Conservation (phyloP, 441 rosid genomes). For the Bocquillonia castaneifolia region DNA sequence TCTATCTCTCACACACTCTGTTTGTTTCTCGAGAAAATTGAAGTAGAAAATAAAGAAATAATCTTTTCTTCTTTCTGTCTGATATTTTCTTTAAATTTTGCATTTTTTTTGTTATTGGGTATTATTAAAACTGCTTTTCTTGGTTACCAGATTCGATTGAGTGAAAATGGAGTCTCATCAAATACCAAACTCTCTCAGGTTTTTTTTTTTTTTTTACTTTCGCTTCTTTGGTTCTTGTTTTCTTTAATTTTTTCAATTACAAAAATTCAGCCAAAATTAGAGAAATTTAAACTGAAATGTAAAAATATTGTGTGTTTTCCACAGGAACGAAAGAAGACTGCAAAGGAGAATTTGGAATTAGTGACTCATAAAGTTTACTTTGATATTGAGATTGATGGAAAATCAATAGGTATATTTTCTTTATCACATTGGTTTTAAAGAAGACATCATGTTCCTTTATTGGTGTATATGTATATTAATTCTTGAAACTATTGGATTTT, state of each 20-base stretch:
- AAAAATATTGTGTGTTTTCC: background rate
- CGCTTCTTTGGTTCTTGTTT: background rate
- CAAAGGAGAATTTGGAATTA: conserved; percentile 40
- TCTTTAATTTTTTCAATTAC: background rate
- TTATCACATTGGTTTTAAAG: background rate
- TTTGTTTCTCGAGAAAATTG: conserved; percentile 6
- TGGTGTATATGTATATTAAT: background rate
- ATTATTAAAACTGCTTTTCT: background rate
- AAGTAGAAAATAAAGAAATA: background rate
- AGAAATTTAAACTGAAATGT: too few species aligned
- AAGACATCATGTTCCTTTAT: too few species aligned
- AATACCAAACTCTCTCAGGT: conserved; percentile 42
- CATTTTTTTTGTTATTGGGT: background rate
- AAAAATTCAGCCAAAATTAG: too few species aligned
- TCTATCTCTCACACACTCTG: background rate
- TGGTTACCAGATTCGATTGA: conserved; percentile 43
- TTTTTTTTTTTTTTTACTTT: background rate
- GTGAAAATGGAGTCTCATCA: conserved; percentile 42
- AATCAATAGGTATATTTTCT: conserved; percentile 47
- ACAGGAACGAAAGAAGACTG: conserved; percentile 29
- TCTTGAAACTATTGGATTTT: too few species aligned
- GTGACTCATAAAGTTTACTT: conserved; percentile 81
- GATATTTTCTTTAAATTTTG: too few species aligned
- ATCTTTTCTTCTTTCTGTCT: background rate
- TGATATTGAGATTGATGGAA: conserved; percentile 72